These are phyloP conservation scores for Sinapis alba DNA, from an alignment of 441 rosid genomes.

Conservation along the genomic window DNA sequence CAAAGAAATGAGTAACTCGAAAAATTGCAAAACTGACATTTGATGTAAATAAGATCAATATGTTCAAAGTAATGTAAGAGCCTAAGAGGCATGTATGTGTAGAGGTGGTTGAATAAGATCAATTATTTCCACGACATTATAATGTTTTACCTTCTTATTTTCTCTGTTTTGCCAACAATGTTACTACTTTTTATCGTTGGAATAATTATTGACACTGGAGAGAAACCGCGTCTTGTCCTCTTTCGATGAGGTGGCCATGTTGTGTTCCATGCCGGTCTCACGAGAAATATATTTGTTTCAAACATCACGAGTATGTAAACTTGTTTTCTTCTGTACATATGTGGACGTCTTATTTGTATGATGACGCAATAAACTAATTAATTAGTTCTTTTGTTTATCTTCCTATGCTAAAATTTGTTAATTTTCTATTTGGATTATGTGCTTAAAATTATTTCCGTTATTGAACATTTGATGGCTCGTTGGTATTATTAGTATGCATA, in stretches of 20 bases:
- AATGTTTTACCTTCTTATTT: neutral
- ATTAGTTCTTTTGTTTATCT: neutral
- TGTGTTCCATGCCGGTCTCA: conserved; percentile 23
- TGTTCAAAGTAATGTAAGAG: neutral
- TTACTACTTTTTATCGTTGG: conserved; percentile 3
- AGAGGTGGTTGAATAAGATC: neutral
- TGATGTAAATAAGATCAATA: neutral
- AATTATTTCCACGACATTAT: neutral
- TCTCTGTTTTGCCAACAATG: neutral
- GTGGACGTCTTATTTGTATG: neutral
- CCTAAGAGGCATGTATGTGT: neutral
- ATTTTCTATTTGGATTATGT: neutral
- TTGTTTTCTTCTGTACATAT: neutral
- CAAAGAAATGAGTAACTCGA: neutral
- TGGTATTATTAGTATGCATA: neutral
- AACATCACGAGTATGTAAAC: neutral
- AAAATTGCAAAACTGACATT: neutral
- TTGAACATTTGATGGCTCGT: conserved; percentile 15
- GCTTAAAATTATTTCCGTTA: neutral
- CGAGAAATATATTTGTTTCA: neutral
- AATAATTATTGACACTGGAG: conserved; percentile 14
- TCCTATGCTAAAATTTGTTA: neutral
- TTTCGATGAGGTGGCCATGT: conserved; percentile 37
- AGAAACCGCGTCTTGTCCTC: conserved; percentile 38
- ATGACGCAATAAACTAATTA: neutral